phyloP scores from a whole-genome alignment of 257 asterid genomes.

The Jasminum sambac region DNA sequence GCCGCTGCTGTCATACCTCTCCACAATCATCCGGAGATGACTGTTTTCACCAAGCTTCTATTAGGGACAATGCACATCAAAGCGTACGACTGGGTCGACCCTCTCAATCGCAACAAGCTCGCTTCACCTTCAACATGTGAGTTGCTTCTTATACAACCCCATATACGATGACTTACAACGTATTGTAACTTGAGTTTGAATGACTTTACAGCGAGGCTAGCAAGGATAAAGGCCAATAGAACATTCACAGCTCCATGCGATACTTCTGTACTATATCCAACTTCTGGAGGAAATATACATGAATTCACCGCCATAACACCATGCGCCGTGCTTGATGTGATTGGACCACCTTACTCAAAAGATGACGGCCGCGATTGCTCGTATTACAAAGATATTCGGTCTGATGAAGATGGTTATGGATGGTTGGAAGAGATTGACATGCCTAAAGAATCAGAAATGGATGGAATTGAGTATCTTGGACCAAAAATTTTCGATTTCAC shows the following conservation, averaged over 20 bases:
- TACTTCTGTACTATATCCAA: conserved; percentile 70
- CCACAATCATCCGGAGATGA: conserved; percentile 93
- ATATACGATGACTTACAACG: conserved; percentile 6
- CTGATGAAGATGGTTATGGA: conserved; percentile 34
- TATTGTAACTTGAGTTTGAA: conserved; percentile 2
- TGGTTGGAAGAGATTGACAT: conserved; percentile 67
- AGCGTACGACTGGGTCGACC: conserved; percentile 72
- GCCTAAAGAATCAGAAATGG: conserved; percentile 78
- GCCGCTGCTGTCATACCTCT: conserved; percentile 71
- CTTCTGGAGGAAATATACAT: conserved; percentile 91
- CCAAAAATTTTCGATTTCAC: conserved; percentile 41
- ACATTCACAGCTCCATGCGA: conserved; percentile 63
- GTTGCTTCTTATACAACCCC: conserved; percentile 12
- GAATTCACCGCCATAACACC: conserved; percentile 79
- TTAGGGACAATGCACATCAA: conserved; percentile 80
- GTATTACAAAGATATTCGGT: conserved; percentile 50
- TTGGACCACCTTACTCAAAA: conserved; percentile 78
- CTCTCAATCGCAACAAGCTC: conserved; percentile 13
- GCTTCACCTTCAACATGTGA: conserved; percentile 40
- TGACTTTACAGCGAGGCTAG: conserved; percentile 49
- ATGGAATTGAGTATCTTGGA: conserved; percentile 64
- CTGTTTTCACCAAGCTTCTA: conserved; percentile 86
- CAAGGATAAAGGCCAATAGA: conserved; percentile 51
- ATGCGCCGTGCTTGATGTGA: conserved; percentile 77
- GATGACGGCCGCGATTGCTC: conserved; percentile 76